Evolutionary conservation across 179 eudicot genomes (phyloP).

Genomic region (Patellifolia procumbens): DNA sequence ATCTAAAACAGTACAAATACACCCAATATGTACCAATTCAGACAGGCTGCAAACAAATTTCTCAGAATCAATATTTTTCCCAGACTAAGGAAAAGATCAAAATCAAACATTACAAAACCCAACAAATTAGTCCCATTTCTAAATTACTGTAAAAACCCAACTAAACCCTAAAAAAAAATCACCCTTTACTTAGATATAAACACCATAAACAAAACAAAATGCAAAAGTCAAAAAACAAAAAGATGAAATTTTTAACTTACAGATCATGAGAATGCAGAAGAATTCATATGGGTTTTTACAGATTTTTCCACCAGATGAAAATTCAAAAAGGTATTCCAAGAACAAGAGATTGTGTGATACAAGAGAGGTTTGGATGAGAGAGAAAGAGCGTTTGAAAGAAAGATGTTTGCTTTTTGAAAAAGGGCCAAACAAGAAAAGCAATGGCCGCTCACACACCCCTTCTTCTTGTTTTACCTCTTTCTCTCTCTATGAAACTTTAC

Average conservation of each 20-base stretch:
- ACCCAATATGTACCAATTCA: slow-evolving; percentile 4
- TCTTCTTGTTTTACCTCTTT: slow-evolving; percentile 2
- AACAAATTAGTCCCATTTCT: not conserved
- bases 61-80: no score
- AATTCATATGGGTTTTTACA: slow-evolving; percentile 15
- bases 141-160: slow-evolving; percentile 3
- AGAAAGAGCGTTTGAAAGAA: not conserved
- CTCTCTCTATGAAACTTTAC: not conserved
- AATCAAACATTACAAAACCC: slow-evolving; percentile 6
- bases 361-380: slow-evolving; percentile 2
- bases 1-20: not conserved
- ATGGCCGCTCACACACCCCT: not conserved
- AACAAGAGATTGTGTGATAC: slow-evolving; percentile 7
- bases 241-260: slow-evolving; percentile 26
- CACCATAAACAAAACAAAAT: slow-evolving; percentile 5
- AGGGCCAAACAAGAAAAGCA: not conserved
- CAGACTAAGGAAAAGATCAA: slow-evolving; percentile 21
- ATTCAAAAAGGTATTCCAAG: slow-evolving; percentile 3
- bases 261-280: slow-evolving; percentile 33
- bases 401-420: slow-evolving; percentile 32
- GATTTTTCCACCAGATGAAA: slow-evolving; percentile 7
- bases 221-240: slow-evolving; percentile 9
- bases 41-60: not conserved
- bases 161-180: slow-evolving; percentile 30
- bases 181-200: not conserved